These are phyloP conservation scores for Trichoderma semiorbis DNA, from an alignment of 2,329 filamentous ascomycete species.

Conservation along the genomic window DNA sequence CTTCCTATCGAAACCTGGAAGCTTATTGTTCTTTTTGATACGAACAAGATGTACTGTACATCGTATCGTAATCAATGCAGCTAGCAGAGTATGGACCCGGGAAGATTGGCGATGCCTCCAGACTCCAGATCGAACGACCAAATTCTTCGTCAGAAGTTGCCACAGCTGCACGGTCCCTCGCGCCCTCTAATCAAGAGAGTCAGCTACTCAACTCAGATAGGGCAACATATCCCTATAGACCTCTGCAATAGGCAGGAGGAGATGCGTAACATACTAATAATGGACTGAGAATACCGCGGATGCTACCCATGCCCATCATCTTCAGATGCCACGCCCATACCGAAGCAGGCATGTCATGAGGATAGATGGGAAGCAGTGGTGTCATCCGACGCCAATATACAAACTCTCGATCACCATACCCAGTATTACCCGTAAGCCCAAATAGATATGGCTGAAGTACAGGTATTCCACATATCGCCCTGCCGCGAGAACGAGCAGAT, in stretches of 20 bases:
- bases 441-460: not conserved
- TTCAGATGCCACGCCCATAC: not conserved
- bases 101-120: not conserved
- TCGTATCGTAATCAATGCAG: not conserved
- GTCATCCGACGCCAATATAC: conserved; percentile 10
- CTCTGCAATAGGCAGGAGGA: not conserved
- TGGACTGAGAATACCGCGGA: not conserved
- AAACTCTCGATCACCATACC: conserved; percentile 1
- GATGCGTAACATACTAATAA: not conserved
- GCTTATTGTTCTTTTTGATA: not conserved
- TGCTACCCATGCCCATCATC: not conserved
- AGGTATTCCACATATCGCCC: not conserved
- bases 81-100: not conserved
- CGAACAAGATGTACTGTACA: not conserved
- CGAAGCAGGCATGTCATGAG: not conserved
- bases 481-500: not conserved
- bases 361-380: conserved; percentile 1
- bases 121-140: not conserved
- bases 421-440: not conserved
- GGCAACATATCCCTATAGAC: not conserved
- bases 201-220: not conserved
- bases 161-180: not conserved
- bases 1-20: not conserved
- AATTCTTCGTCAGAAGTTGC: not conserved
- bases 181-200: not conserved